Evolutionary conservation across 2,329 filamentous ascomycete genomes (phyloP), one percentile per base, ranked within the genome.

Genomic region (Amylocarpus encephaloides): DNA sequence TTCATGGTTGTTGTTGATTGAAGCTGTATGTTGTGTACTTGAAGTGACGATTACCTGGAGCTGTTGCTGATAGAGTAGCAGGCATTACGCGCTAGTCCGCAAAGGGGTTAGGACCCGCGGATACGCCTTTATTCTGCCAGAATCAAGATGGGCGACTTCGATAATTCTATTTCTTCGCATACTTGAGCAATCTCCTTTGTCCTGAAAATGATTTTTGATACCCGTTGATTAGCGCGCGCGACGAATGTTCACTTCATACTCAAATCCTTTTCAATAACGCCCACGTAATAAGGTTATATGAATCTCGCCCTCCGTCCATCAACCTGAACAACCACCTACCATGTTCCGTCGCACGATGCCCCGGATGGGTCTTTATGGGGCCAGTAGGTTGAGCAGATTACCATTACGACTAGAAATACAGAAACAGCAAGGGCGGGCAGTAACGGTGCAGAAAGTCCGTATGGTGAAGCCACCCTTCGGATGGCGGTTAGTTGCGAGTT

Each of bases 1-100:
- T 66, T 72, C 71, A 73, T 73, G 54, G 43, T 63, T 51, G 57
- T 46, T 26, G 35, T 45, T 18, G 52, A 39, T 47, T 45, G 49
- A 54, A 50, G 56, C 50, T 54, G 46, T 30, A 16, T 40, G 38
- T 52, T 32, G 38, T 44, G 44, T 52, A 54, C 50, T 53, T 39
- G 49, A 56, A 48, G 51, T 48, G 59, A 41, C 36, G 48, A 54
- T 54, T 52, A 49, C 52, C 41, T 36, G 29, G 47, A 39, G 36
- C 41, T 39, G 33, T 22, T 13, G 47, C 36, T 30, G n/a, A 46
- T 46, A 32, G 19, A 29, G 41, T 46, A 32, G 19, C 35, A 22
- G 46, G 22, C 22, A 16, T 16, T 40, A 9, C 5, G 11, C 16
- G 38, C 38, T 40, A 40, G 16, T n/a, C n/a, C n/a, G 34, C 11